Conservation (phyloP, 345 rosid genomes). For the Conringia planisiliqua region DNA sequence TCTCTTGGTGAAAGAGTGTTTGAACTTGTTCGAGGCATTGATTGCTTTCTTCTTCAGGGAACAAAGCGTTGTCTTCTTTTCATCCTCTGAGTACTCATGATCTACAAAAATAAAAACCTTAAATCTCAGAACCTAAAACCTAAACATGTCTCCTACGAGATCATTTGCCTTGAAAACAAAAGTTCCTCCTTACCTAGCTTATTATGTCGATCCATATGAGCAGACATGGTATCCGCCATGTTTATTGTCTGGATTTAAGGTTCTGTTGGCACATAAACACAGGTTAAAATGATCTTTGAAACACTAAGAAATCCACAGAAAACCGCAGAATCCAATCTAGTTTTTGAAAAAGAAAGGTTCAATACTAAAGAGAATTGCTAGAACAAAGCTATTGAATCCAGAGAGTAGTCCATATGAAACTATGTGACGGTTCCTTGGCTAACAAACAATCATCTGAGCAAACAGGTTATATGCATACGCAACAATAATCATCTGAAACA, state of each 20-base stretch:
- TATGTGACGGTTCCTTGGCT: slow-evolving; percentile 13
- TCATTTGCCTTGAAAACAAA: not conserved
- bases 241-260: slow-evolving; percentile 8
- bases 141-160: not conserved
- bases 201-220: slow-evolving; percentile 40
- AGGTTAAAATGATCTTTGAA: not conserved
- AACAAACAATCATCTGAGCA: not conserved
- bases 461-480: not conserved
- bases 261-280: slow-evolving; percentile 28
- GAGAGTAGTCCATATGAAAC: not conserved
- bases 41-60: slow-evolving; percentile 80
- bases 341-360: not conserved
- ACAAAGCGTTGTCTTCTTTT: slow-evolving; percentile 64
- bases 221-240: slow-evolving; percentile 51
- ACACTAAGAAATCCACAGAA: not conserved
- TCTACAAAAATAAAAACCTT: slow-evolving; percentile 17
- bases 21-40: slow-evolving; percentile 73
- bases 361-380: not conserved
- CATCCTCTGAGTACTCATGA: slow-evolving; percentile 56
- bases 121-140: not conserved
- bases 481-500: not conserved
- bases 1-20: slow-evolving; percentile 64
- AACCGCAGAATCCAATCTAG: not conserved
- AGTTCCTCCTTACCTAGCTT: slow-evolving; percentile 36
- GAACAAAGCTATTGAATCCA: not conserved